These are phyloP conservation scores for Trametes villosa DNA, from an alignment of 768 basidiomycete genomes.

Conservation along the genomic window DNA sequence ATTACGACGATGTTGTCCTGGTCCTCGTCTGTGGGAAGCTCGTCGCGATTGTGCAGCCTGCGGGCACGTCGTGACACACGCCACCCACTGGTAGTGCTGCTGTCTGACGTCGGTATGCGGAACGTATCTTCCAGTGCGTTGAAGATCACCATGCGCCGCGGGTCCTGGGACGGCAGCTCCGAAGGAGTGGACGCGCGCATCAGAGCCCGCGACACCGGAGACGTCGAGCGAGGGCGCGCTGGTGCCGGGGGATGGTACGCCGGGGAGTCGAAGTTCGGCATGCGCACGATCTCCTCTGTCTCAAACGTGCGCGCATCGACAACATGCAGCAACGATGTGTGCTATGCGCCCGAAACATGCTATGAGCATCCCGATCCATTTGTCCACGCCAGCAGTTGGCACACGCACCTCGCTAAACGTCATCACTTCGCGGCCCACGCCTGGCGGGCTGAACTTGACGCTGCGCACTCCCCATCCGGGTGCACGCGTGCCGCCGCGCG, in stretches of 20 bases:
- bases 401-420: conserved; percentile 83
- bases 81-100: conserved; percentile 17
- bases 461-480: conserved; percentile 86
- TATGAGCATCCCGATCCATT: neutral
- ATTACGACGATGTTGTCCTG: conserved; percentile 59
- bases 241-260: conserved; percentile 22
- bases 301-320: conserved; percentile 89
- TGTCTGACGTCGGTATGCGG: conserved; percentile 39
- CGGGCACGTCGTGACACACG: conserved; percentile 12
- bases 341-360: conserved; percentile 46
- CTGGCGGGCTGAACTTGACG: conserved; percentile 81
- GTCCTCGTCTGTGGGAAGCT: conserved; percentile 39
- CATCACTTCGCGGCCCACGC: conserved; percentile 73
- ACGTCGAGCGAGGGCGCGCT: conserved; percentile 26
- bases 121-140: conserved; percentile 60
- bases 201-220: conserved; percentile 16
- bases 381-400: neutral
- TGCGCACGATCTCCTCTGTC: conserved; percentile 66
- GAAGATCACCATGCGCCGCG: conserved; percentile 32
- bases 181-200: conserved; percentile 10
- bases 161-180: conserved; percentile 14
- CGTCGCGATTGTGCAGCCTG: conserved; percentile 29
- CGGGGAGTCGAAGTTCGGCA: conserved; percentile 46
- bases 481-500: conserved; percentile 51
- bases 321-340: conserved; percentile 80